Conservation (phyloP, 495 filamentous ascomycete genomes). For the Durotheca rogersii region DNA sequence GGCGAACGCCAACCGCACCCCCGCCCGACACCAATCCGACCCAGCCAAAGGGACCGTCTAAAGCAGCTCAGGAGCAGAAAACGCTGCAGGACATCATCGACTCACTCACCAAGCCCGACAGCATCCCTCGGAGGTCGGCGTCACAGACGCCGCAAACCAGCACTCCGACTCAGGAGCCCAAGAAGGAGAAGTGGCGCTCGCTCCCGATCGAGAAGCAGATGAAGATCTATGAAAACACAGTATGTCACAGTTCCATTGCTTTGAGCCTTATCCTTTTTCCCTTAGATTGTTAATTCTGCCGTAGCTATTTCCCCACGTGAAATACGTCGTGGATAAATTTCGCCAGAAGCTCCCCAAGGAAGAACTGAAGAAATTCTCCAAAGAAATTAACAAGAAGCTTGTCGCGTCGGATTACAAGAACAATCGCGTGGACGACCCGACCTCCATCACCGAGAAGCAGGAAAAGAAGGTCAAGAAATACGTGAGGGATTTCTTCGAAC, state of each 20-base stretch:
- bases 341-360: constrained; percentile 81
- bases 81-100: constrained; percentile 83
- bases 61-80: constrained; percentile 53
- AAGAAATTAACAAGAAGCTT: constrained; percentile 84
- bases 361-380: constrained; percentile 81
- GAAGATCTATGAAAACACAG: constrained; percentile 90
- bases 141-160: constrained; percentile 65
- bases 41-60: constrained; percentile 63
- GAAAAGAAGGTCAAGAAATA: constrained; percentile 77
- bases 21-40: constrained; percentile 60
- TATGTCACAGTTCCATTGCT: constrained; percentile 43
- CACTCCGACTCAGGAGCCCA: constrained; percentile 60
- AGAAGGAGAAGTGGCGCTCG: constrained; percentile 80
- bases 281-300: constrained; percentile 23
- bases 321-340: constrained; percentile 82
- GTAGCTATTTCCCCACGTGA: constrained; percentile 79
- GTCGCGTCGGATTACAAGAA: constrained; percentile 89
- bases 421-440: constrained; percentile 77
- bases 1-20: constrained; percentile 70
- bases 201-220: constrained; percentile 81
- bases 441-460: constrained; percentile 73
- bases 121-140: constrained; percentile 44
- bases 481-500: constrained; percentile 82
- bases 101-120: constrained; percentile 68
- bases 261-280: no score